phyloP scores from a whole-genome alignment of 768 basidiomycete species.

The Auriscalpium microsporum region DNA sequence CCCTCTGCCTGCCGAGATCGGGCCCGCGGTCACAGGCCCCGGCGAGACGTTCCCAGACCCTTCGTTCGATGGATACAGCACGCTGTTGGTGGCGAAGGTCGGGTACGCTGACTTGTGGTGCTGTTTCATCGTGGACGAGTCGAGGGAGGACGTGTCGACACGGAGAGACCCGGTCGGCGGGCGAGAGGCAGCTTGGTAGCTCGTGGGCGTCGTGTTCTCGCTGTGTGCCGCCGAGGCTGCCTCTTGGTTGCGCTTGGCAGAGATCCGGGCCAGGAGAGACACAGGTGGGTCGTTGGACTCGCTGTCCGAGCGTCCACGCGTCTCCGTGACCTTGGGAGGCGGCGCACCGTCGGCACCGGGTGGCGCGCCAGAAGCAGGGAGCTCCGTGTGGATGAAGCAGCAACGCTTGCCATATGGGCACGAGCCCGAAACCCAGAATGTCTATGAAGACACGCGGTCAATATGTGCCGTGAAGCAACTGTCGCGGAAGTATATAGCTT shows the following conservation, averaged over 20 bases:
- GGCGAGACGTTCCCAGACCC: slow-evolving; percentile 59
- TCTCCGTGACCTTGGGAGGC: slow-evolving; percentile 40
- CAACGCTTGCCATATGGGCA: slow-evolving; percentile 90
- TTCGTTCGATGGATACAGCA: slow-evolving; percentile 50
- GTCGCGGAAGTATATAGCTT: slow-evolving; percentile 19
- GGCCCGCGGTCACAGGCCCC: slow-evolving; percentile 77
- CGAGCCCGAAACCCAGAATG: slow-evolving; percentile 90
- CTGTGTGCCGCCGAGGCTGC: slow-evolving; percentile 28
- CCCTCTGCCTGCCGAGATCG: slow-evolving; percentile 69
- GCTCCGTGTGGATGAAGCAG: slow-evolving; percentile 89
- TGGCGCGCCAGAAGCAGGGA: slow-evolving; percentile 54
- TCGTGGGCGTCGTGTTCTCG: slow-evolving; percentile 30
- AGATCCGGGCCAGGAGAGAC: slow-evolving; percentile 72
- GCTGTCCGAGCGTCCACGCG: slow-evolving; percentile 65
- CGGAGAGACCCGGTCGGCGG: slow-evolving; percentile 65
- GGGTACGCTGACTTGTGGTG: slow-evolving; percentile 84
- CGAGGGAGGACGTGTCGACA: slow-evolving; percentile 63
- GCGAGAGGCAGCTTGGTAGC: slow-evolving; percentile 37
- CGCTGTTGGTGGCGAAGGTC: slow-evolving; percentile 44
- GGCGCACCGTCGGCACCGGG: slow-evolving; percentile 46
- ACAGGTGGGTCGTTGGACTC: slow-evolving; percentile 65
- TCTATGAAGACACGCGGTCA: slow-evolving; percentile 35
- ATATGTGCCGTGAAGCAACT: neutral
- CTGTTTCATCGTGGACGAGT: slow-evolving; percentile 39
- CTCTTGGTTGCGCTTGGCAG: slow-evolving; percentile 54